Conservation (phyloP, 192 early-diverging fungal genomes). For the Coemansia sp. region DNA sequence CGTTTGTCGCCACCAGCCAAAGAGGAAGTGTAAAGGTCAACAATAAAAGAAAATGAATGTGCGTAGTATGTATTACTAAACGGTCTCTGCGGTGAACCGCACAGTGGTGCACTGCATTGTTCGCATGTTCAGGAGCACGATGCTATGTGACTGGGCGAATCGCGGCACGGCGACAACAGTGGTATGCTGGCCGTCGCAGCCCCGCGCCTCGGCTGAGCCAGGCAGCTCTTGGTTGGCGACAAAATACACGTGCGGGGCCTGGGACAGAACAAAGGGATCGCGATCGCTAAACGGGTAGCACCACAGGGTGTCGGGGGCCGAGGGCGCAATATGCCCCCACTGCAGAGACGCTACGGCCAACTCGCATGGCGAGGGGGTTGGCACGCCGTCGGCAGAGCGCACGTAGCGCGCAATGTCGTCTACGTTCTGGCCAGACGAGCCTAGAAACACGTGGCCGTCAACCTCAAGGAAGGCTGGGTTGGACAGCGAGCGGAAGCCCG, state of each 20-base stretch:
- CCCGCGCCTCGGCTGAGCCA: conserved; percentile 51
- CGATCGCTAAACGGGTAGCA: conserved; percentile 84
- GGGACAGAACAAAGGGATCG: conserved; percentile 83
- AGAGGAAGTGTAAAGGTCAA: no score
- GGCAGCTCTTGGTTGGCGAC: conserved; percentile 83
- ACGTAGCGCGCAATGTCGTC: conserved; percentile 81
- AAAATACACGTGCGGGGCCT: conserved; percentile 81
- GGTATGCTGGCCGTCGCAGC: conserved; percentile 56
- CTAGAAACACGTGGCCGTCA: conserved; percentile 68
- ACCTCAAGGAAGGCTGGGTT: conserved; percentile 78
- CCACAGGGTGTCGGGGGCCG: conserved; percentile 93
- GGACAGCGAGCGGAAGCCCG: conserved; percentile 66
- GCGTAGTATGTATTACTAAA: not conserved
- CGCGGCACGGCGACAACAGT: conserved; percentile 74
- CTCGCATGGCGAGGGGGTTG: conserved; percentile 54
- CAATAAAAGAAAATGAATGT: no score
- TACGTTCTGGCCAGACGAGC: conserved; percentile 81
- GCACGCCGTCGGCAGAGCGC: conserved; percentile 13
- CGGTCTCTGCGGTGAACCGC: not conserved
- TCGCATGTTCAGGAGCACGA: conserved; percentile 78
- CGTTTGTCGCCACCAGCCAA: not conserved
- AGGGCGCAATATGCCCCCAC: conserved; percentile 90
- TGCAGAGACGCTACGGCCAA: conserved; percentile 69
- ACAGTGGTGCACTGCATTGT: conserved; percentile 55
- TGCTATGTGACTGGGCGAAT: conserved; percentile 62